Base-by-base conservation (phyloP, 1,284 basidiomycete genomes). In the Austroboletus sp. region DNA sequence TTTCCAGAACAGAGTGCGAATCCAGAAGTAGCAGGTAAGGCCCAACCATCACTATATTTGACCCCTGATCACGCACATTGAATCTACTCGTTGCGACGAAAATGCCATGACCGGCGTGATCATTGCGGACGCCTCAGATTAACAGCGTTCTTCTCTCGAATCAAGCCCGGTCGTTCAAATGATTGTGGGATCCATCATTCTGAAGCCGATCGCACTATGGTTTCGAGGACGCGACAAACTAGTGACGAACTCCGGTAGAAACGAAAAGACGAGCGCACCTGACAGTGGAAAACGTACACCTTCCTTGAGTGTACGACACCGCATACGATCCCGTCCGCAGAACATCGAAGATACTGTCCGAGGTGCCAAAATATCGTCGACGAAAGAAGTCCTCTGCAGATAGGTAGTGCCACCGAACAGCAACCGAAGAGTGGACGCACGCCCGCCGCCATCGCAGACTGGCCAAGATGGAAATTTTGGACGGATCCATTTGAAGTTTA, bases 401-500 rank as follows among this genome's bases (percentile, higher is more conserved):
- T 46, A 15, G 48, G 54, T 46, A 55, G 45, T 47, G 10, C 36
- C 34, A 45, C 58, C 61, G 61, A 60, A 53, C 13, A 52, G 54
- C 45, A 30, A 13, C 35, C 32, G 26, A n/a, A n/a, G n/a, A n/a
- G n/a, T n/a, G n/a, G n/a, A n/a, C n/a, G n/a, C n/a, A n/a, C n/a
- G n/a, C n/a, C 60, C 57, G 57, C 50, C 48, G 60, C 57, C 60
- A 47, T 63, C 60, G 57, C 54, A 45, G 54, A n/a, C n/a, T 58
- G 54, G 56, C 9, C 31, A 57, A 35, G 40, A 51, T 60, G 56
- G 53, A 60, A 46, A 60, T 62, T 17, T 10, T 21, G 33, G 11
- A 34, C 27, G 48, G 48, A 36, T 13, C 45, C 41, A 27, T 40
- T 40, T 19, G 32, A 36, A 7, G 41, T 40, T 19, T 34, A 37